A percentile compares a stretch with the other conserved stretches of the same genome.
Evolutionary conservation across 179 eudicot species (phyloP).

Genomic region (Camellia oleifera): DNA sequence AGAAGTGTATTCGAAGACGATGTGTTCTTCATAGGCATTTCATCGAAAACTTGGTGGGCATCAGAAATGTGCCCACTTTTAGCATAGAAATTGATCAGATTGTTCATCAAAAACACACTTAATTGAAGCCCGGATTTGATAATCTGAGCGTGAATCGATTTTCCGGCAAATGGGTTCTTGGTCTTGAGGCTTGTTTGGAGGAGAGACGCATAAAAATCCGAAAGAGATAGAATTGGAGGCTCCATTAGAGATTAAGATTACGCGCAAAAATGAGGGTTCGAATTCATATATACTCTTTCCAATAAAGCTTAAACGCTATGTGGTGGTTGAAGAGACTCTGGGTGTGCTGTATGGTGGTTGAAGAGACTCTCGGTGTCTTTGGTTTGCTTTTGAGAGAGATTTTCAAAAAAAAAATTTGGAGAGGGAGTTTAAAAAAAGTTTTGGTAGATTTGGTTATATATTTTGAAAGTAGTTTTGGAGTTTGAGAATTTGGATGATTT

Average conservation of each 20-base stretch:
- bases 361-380: no score
- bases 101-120: constrained; percentile 17
- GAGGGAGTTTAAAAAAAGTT: no score
- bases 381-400: no score
- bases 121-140: constrained; percentile 16
- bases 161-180: constrained; percentile 9
- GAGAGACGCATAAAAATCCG: constrained; percentile 6
- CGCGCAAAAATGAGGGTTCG: no score
- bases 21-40: constrained; percentile 9
- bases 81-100: constrained; percentile 15
- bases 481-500: no score
- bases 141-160: constrained; percentile 9
- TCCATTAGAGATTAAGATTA: background rate
- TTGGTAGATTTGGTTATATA: no score
- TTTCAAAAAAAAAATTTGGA: no score
- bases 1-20: constrained; percentile 13
- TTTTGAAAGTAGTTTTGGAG: no score
- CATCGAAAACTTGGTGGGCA: constrained; percentile 6
- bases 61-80: constrained; percentile 3
- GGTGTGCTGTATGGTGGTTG: no score
- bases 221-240: background rate
- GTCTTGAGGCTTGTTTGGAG: constrained; percentile 16
- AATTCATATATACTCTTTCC: no score
- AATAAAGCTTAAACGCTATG: no score
- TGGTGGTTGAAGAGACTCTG: no score